Evolutionary conservation across 2,329 filamentous ascomycete genomes (phyloP).

Genomic region (Elsinoe necatrix): DNA sequence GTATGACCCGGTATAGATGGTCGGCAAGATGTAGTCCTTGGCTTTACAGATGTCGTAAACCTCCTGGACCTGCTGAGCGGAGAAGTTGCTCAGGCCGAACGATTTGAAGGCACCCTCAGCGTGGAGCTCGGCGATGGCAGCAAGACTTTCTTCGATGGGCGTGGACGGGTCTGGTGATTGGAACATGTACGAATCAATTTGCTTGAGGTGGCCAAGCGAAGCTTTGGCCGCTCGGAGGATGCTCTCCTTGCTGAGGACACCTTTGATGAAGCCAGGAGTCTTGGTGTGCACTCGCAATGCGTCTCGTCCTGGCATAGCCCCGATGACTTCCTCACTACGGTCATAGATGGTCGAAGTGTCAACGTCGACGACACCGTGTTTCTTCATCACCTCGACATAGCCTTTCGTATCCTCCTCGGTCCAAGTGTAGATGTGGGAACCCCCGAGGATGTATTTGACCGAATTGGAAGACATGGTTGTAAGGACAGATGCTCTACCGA

Average conservation of each 20-base stretch:
- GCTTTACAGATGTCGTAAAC: slow-evolving; percentile 30
- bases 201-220: not conserved
- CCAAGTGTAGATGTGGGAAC: slow-evolving; percentile 10
- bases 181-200: slow-evolving; percentile 23
- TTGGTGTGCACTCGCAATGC: slow-evolving; percentile 5
- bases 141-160: slow-evolving; percentile 27
- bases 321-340: slow-evolving; percentile 2
- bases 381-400: slow-evolving; percentile 22
- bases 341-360: slow-evolving; percentile 38
- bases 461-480: not conserved
- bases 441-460: not conserved
- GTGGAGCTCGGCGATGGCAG: slow-evolving; percentile 27
- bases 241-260: slow-evolving; percentile 31
- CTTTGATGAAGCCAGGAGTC: not conserved
- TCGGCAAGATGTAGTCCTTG: slow-evolving; percentile 35
- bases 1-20: slow-evolving; percentile 41
- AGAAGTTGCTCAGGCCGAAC: slow-evolving; percentile 42
- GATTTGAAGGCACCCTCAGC: slow-evolving; percentile 32
- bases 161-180: slow-evolving; percentile 27
- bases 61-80: slow-evolving; percentile 31
- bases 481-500: not conserved
- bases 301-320: not conserved
- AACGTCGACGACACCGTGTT: slow-evolving; percentile 29
- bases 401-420: not conserved
- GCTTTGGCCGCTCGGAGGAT: slow-evolving; percentile 35